Conservation (phyloP, 768 basidiomycete genomes). For the Gyrodon lividus region DNA sequence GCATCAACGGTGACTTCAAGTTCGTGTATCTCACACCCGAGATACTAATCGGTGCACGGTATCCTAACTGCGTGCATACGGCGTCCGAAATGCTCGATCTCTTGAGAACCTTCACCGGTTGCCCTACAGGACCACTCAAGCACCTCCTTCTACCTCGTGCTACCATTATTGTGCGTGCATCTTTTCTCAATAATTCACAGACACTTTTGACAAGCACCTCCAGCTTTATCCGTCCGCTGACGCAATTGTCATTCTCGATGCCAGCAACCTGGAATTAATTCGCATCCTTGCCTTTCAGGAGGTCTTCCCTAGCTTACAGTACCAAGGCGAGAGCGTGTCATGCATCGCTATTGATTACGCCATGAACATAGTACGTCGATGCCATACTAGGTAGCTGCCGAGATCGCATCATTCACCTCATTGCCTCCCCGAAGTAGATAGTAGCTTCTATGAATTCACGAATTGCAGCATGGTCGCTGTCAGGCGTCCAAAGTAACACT, state of each 20-base stretch:
- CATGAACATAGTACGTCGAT: conserved; percentile 72
- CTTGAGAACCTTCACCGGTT: conserved; percentile 44
- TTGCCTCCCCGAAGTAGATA: conserved; percentile 46
- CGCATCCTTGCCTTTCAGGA: conserved; percentile 79
- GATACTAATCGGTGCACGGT: too few relatives aligned
- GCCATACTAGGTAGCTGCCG: conserved; percentile 1
- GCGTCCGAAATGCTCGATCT: conserved; percentile 46
- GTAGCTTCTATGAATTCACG: conserved; percentile 67
- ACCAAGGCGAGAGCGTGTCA: conserved; percentile 46
- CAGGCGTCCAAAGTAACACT: conserved; percentile 55
- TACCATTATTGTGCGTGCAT: conserved; percentile 56
- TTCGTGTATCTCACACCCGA: too few relatives aligned
- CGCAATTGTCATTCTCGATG: conserved; percentile 68
- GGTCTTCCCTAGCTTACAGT: conserved; percentile 64
- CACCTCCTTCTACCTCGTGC: conserved; percentile 56
- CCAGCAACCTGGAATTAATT: conserved; percentile 59
- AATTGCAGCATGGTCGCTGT: conserved; percentile 79
- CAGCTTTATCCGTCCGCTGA: conserved; percentile 76
- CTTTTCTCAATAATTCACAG: not conserved
- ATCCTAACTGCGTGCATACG: not conserved
- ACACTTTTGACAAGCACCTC: not conserved
- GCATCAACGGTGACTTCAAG: too few relatives aligned
- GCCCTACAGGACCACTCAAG: conserved; percentile 54
- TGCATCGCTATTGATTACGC: conserved; percentile 71
- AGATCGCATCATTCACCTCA: conserved; percentile 7